phyloP scores from a whole-genome alignment of 2,329 filamentous ascomycete species.

The Cladosporium sp. region DNA sequence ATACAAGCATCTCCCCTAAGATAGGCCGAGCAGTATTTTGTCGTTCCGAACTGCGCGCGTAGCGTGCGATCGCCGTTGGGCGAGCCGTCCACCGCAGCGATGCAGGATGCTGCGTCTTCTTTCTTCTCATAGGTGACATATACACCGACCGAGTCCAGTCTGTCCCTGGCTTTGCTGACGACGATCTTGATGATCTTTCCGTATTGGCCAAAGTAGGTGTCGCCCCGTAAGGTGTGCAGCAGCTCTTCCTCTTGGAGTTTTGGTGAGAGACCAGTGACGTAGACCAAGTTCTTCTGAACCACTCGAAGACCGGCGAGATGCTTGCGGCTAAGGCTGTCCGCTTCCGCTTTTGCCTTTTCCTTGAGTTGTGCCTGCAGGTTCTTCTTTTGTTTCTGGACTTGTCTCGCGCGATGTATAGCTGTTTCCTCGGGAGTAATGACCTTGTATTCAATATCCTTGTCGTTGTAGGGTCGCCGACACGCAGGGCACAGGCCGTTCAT shows the following conservation, averaged over 20 bases:
- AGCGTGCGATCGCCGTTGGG: constrained; percentile 83
- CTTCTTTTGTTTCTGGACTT: constrained; percentile 82
- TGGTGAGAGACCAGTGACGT: constrained; percentile 90
- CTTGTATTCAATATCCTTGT: constrained; percentile 96
- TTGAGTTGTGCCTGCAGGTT: constrained; percentile 86
- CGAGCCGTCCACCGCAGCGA: constrained; percentile 86
- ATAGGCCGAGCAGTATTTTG: constrained; percentile 98
- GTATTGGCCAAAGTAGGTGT: constrained; percentile 96
- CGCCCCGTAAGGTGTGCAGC: constrained; percentile 81
- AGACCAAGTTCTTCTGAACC: constrained; percentile 97
- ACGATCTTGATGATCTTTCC: constrained; percentile 98
- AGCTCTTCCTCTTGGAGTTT: constrained; percentile 89
- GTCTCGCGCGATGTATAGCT: constrained; percentile 64
- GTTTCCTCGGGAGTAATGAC: constrained; percentile 93
- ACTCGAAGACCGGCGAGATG: constrained; percentile 93
- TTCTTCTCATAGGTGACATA: constrained; percentile 98
- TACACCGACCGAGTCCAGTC: constrained; percentile 84
- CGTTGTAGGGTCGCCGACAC: constrained; percentile 90
- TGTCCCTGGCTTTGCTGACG: constrained; percentile 89
- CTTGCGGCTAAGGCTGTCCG: constrained; percentile 91
- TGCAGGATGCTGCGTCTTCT: constrained; percentile 84
- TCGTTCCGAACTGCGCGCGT: constrained; percentile 77
- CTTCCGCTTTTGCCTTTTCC: constrained; percentile 92
- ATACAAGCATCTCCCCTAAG: constrained; percentile 90
- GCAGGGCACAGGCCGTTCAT: constrained; percentile 98